Conservation (phyloP, 768 basidiomycete genomes). For the Neoboletus brunneissimus region DNA sequence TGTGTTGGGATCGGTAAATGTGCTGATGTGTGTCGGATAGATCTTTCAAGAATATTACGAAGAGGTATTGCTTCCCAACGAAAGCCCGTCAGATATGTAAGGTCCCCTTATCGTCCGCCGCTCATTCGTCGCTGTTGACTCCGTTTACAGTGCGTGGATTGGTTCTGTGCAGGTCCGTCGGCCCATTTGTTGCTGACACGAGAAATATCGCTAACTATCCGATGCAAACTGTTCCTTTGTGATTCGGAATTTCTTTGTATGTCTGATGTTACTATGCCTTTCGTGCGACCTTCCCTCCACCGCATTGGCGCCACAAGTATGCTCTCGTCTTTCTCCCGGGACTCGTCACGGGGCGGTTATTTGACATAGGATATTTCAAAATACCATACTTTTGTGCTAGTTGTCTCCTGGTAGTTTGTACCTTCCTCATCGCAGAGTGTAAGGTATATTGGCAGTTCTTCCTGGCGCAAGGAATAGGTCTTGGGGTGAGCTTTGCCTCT, state of each 20-base stretch:
- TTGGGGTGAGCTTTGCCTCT: slow-evolving; percentile 47
- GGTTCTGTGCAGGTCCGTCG: slow-evolving; percentile 63
- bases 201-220: background rate
- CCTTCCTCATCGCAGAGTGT: slow-evolving; percentile 70
- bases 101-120: slow-evolving; percentile 6
- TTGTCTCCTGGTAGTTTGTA: slow-evolving; percentile 48
- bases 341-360: slow-evolving; percentile 62
- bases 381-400: slow-evolving; percentile 48
- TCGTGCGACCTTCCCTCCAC: background rate
- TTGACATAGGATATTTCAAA: slow-evolving; percentile 69
- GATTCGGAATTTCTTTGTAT: background rate
- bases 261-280: background rate
- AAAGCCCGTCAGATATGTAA: slow-evolving; percentile 64
- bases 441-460: slow-evolving; percentile 75
- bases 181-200: background rate
- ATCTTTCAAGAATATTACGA: slow-evolving; percentile 75
- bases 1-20: background rate
- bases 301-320: slow-evolving; percentile 41
- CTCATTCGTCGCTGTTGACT: background rate
- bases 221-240: background rate
- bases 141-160: slow-evolving; percentile 67
- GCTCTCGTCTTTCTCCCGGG: slow-evolving; percentile 61
- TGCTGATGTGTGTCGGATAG: slow-evolving; percentile 34
- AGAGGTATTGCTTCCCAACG: slow-evolving; percentile 43
- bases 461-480: slow-evolving; percentile 66